phyloP scores from a whole-genome alignment of 441 rosid species.

The Daphne laureola region DNA sequence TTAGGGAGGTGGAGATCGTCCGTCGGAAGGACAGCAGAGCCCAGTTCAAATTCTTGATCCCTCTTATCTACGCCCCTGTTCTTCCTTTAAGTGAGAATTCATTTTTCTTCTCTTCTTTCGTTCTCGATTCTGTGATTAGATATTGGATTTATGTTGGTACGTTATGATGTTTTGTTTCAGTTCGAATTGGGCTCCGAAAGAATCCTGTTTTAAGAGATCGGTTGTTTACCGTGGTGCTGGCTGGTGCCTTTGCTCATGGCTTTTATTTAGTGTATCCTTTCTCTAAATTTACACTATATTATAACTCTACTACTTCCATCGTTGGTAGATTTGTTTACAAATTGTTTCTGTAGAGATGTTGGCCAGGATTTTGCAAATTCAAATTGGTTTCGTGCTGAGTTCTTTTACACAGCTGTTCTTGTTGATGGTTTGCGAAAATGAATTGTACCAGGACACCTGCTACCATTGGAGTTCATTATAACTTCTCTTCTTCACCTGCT shows the following conservation, averaged over 20 bases:
- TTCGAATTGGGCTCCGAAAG: slow-evolving; percentile 62
- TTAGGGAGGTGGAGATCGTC: slow-evolving; percentile 27
- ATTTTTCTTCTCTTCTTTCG: neutral
- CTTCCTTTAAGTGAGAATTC: slow-evolving; percentile 86
- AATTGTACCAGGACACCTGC: too few species aligned
- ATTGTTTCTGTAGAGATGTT: neutral
- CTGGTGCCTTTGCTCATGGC: slow-evolving; percentile 87
- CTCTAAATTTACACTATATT: neutral
- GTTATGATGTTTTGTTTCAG: slow-evolving; percentile 21
- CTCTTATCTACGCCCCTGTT: slow-evolving; percentile 87
- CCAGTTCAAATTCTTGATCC: slow-evolving; percentile 69
- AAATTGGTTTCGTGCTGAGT: too few species aligned
- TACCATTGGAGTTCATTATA: too few species aligned
- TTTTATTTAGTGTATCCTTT: slow-evolving; percentile 89
- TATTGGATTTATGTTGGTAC: neutral
- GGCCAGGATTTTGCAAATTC: slow-evolving; percentile 1
- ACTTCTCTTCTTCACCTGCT: too few species aligned
- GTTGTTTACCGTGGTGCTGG: slow-evolving; percentile 63
- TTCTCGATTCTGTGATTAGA: neutral
- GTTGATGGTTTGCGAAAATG: too few species aligned
- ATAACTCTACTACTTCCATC: slow-evolving; percentile 1
- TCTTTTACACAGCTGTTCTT: too few species aligned
- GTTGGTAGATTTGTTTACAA: neutral
- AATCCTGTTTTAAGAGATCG: slow-evolving; percentile 79
- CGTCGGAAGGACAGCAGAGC: slow-evolving; percentile 42